Evolutionary conservation across 2,329 filamentous ascomycete species (phyloP).

Genomic region (Chrysosporium keratinophilum): DNA sequence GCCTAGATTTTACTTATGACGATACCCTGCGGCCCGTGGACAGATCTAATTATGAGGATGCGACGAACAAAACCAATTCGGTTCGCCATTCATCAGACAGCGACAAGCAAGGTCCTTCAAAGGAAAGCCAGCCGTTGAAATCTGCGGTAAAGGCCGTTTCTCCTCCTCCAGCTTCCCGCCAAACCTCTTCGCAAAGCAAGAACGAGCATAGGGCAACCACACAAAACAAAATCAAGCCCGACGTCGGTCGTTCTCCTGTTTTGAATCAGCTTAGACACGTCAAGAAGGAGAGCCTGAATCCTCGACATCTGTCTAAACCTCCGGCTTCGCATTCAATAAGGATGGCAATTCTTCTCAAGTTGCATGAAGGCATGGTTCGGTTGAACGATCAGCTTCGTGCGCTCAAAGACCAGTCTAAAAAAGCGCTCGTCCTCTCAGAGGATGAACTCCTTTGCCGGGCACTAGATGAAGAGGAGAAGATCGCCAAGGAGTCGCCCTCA

Average conservation of each 20-base stretch:
- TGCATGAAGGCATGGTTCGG: slow-evolving; percentile 35
- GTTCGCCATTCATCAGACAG: not conserved
- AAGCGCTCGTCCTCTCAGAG: slow-evolving; percentile 29
- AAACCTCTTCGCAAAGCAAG: not conserved
- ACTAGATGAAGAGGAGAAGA: slow-evolving; percentile 60
- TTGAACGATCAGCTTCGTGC: slow-evolving; percentile 33
- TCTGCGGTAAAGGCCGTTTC: slow-evolving; percentile 23
- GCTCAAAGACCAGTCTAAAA: slow-evolving; percentile 25
- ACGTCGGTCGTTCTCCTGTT: not conserved
- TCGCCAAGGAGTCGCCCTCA: slow-evolving; percentile 54
- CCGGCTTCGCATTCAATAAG: slow-evolving; percentile 36
- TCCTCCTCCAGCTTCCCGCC: slow-evolving; percentile 22
- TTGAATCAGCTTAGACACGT: slow-evolving; percentile 20
- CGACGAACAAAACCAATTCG: slow-evolving; percentile 3
- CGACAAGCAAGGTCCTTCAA: slow-evolving; percentile 14
- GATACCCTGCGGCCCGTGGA: not conserved
- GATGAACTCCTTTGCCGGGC: slow-evolving; percentile 39
- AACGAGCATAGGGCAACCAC: not conserved
- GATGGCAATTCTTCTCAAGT: slow-evolving; percentile 34
- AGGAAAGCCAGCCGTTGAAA: slow-evolving; percentile 16
- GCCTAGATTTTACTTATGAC: slow-evolving; percentile 5
- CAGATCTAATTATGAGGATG: not conserved
- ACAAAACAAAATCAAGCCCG: not conserved
- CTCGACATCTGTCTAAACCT: slow-evolving; percentile 36
- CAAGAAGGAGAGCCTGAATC: slow-evolving; percentile 36